Percentiles rank a stretch among this genome's conserved stretches.
Conservation (phyloP, 169 alveolate genomes). For the Cryptosporidium tyzzeri region DNA sequence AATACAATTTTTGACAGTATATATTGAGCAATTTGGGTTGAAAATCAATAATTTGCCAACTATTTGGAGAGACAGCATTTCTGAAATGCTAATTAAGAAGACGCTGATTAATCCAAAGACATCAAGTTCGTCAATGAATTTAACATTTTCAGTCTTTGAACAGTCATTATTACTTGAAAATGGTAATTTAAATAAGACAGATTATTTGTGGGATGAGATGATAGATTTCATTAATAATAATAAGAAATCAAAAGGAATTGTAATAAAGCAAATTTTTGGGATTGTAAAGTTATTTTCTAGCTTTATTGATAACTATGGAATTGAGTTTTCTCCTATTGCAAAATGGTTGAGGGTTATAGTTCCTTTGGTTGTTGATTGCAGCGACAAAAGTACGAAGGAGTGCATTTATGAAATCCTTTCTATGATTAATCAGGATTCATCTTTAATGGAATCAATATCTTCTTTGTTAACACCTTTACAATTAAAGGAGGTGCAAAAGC, state of each 20-base stretch:
- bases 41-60: slow-evolving; percentile 16
- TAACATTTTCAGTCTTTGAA: slow-evolving; percentile 52
- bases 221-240: slow-evolving; percentile 29
- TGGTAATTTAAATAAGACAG: slow-evolving; percentile 25
- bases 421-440: background rate
- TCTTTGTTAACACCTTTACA: slow-evolving; percentile 31
- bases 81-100: slow-evolving; percentile 39
- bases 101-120: slow-evolving; percentile 39
- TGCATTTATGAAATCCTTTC: slow-evolving; percentile 28
- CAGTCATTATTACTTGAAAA: slow-evolving; percentile 25
- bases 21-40: slow-evolving; percentile 1
- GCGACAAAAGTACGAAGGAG: slow-evolving; percentile 34
- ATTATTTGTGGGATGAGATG: slow-evolving; percentile 55
- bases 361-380: slow-evolving; percentile 30
- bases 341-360: slow-evolving; percentile 14
- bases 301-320: slow-evolving; percentile 51
- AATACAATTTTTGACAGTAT: slow-evolving; percentile 2
- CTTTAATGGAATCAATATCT: slow-evolving; percentile 6
- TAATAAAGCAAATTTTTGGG: slow-evolving; percentile 44
- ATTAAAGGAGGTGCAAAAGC: slow-evolving; percentile 42
- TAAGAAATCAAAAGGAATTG: slow-evolving; percentile 47
- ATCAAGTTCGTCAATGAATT: slow-evolving; percentile 39
- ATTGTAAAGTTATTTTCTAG: slow-evolving; percentile 26
- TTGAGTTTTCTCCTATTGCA: slow-evolving; percentile 45
- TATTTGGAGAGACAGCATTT: slow-evolving; percentile 30